phyloP scores from a whole-genome alignment of 169 alveolate species.

The Eimeria praecox region DNA sequence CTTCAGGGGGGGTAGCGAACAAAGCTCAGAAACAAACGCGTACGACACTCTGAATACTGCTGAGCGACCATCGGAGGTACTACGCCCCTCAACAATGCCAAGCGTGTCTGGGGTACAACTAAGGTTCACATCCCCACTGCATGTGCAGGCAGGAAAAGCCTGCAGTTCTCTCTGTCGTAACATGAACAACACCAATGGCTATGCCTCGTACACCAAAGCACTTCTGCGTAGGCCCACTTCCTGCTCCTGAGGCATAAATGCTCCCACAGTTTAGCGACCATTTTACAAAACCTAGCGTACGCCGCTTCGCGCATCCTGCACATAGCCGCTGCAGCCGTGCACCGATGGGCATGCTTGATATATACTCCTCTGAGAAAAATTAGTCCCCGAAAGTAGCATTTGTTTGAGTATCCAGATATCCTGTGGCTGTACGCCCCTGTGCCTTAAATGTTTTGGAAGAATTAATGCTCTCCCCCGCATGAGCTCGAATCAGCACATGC shows the following conservation, averaged over 20 bases:
- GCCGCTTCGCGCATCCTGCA: no score
- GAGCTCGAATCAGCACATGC: no score
- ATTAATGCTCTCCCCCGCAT: no score
- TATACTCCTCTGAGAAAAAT: no score
- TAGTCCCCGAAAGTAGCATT: no score
- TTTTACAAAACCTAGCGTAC: neutral
- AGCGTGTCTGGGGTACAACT: neutral
- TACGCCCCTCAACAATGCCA: neutral
- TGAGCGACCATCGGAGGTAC: neutral
- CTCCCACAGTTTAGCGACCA: neutral
- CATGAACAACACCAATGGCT: neutral
- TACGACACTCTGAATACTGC: neutral
- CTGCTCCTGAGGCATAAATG: neutral
- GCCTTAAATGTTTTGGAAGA: no score
- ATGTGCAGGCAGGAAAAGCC: neutral
- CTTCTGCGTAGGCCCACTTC: neutral
- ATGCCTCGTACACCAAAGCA: neutral
- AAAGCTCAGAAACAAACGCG: neutral
- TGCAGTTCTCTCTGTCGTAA: neutral
- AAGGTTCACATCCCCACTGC: neutral
- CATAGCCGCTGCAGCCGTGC: no score
- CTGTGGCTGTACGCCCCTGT: no score
- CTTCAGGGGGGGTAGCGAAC: neutral
- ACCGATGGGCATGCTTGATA: no score
- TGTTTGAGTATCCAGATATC: no score